Base-by-base conservation (phyloP, 176 grass and related monocot genomes). In the Eremochloa ophiuroides region DNA sequence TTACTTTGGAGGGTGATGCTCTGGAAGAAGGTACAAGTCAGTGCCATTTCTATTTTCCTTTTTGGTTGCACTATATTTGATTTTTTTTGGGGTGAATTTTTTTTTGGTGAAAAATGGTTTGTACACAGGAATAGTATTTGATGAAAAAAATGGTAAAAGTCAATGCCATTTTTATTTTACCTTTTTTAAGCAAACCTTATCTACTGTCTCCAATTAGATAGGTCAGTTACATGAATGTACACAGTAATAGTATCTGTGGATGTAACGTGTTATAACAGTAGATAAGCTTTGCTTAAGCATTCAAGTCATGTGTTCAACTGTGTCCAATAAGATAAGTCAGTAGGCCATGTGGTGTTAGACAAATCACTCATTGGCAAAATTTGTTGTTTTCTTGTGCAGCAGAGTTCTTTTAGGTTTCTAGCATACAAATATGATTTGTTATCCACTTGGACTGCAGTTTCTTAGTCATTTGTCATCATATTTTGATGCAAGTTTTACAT, bases 21-120 rank as follows among this genome's bases (percentile, higher is more conserved):
- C 76, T 74, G 7, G 66, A 84, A 30, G 89, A 90, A 82, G 97
- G 97, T 99, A 95, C 84, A 55, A 15, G 51, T 37, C 75, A 71
- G 26, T 39, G 40, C 27, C 62, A 78, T 35, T 80, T 83, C 69
- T 11, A 9, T 73, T 65, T 80, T 65, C 55, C 23, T 26, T 91
- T 74, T 59, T 25, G 4, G 20, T 66, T 85, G 46, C 35, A 44
- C n/a, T 39, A 53, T 83, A 41, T 42, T 71, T 23, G 4, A 3
- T 26, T 71, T 40, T 4, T 58, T 29, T 15, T 27, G 48, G 8
- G 48, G n/a, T n/a, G 34, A 35, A 4, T 35, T 5, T 35, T n/a
- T 50, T 35, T 73, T 22, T 1, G 35, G 31, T 13, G 22, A 68
- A 60, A 15, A 27, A 29, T 28, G 4, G 4, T 56, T 55, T 58